Percentiles rank a stretch among this genome's conserved stretches.
Conservation (phyloP, 768 basidiomycete species). For the Kwoniella bestiolae region DNA sequence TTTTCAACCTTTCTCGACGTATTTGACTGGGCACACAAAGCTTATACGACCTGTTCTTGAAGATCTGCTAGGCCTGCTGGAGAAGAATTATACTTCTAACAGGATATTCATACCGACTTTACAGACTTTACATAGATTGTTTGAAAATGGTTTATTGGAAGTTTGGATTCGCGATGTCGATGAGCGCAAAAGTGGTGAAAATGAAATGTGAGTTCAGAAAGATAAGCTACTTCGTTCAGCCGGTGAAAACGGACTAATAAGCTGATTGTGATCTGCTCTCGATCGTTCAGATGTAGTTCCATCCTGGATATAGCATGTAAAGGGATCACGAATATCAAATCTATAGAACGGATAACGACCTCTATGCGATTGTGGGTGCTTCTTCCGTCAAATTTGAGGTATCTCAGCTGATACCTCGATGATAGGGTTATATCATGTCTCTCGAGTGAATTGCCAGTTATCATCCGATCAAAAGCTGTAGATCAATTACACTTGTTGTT, state of each 20-base stretch:
- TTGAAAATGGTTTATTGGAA: constrained; percentile 70
- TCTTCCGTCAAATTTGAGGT: not conserved
- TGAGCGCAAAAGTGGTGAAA: too few relatives aligned
- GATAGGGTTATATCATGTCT: constrained; percentile 71
- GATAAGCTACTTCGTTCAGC: too few relatives aligned
- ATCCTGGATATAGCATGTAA: constrained; percentile 66
- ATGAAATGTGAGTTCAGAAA: too few relatives aligned
- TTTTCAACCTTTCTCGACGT: constrained; percentile 64
- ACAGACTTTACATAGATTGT: constrained; percentile 72
- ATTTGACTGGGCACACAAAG: constrained; percentile 55
- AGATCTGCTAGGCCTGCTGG: constrained; percentile 67
- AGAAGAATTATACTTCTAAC: constrained; percentile 67
- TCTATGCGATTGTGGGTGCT: constrained; percentile 80
- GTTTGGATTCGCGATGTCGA: too few relatives aligned
- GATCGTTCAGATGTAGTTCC: constrained; percentile 10
- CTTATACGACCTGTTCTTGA: constrained; percentile 58
- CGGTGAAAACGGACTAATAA: too few relatives aligned
- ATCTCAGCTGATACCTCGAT: not conserved
- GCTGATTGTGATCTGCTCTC: constrained; percentile 10
- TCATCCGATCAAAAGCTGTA: constrained; percentile 59
- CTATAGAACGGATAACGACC: constrained; percentile 75
- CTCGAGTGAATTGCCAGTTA: constrained; percentile 60
- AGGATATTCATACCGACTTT: constrained; percentile 78
- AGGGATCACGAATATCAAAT: constrained; percentile 75
- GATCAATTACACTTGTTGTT: constrained; percentile 67